Conservation (phyloP, 768 basidiomycete species). For the Mycena belliarum region DNA sequence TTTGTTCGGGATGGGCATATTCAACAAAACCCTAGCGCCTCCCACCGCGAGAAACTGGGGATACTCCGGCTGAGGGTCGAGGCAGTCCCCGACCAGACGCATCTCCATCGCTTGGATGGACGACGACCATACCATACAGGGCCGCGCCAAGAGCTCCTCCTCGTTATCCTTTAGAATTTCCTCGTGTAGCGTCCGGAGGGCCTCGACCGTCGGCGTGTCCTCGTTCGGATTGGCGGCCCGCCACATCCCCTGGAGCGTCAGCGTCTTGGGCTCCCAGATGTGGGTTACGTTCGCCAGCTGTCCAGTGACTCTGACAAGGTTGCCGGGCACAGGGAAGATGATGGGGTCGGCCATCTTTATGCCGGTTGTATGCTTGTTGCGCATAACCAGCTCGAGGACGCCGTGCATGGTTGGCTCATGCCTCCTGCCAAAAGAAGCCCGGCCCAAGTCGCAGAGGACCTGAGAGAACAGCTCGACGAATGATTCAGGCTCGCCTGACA, state of each 20-base stretch:
- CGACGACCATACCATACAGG: too few species aligned
- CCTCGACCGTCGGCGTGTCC: neutral
- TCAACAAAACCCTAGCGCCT: slow-evolving; percentile 12
- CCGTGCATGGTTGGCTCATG: slow-evolving; percentile 7
- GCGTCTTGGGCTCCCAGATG: neutral
- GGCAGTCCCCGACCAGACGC: too few species aligned
- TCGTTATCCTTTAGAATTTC: slow-evolving; percentile 1
- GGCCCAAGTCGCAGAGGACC: neutral
- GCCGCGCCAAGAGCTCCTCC: too few species aligned
- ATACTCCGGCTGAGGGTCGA: too few species aligned
- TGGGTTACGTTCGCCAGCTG: neutral
- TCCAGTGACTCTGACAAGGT: neutral
- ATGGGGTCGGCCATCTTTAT: neutral
- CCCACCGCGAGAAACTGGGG: too few species aligned
- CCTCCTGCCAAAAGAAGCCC: neutral
- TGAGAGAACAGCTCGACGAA: neutral
- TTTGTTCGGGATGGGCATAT: too few species aligned
- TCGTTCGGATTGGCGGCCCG: neutral
- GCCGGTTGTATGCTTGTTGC: neutral
- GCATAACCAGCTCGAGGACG: slow-evolving; percentile 12
- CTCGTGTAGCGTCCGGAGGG: neutral
- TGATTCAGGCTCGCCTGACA: too few species aligned
- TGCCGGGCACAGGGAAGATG: neutral
- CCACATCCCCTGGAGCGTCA: too few species aligned
- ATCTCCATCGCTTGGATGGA: too few species aligned